Base-by-base conservation (phyloP, 306 rosid genomes). In the Vicia sativa region DNA sequence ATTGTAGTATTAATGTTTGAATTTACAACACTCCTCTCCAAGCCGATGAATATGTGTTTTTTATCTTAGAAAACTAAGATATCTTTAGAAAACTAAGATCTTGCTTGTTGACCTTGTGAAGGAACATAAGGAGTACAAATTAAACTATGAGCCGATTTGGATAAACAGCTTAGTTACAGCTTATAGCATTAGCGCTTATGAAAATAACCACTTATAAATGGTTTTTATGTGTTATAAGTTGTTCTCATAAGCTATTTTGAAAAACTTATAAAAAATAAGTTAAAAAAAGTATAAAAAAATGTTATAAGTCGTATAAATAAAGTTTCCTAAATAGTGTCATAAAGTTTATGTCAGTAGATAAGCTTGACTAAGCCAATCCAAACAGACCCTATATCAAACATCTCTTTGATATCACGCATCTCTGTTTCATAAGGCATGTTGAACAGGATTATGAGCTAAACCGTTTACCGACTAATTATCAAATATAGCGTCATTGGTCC, bases 41-140 rank as follows among this genome's bases (percentile, higher is more conserved):
- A 16, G 13, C 59, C 34, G 59, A 11, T 23, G 59, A 23, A 0
- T 6, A 11, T 8, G 16, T 53, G 12, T 25, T 23, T 9, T 53
- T 25, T 23, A 53, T 11, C 59, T 19, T 52, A 29, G 3, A 52
- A 52, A 55, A 55, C 61, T 55, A 55, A 55, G 38, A 55, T 12
- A 55, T 12, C 16, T n/a, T 19, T 52, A 29, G 3, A 52, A 52
- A 55, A 55, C 61, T 55, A 55, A 55, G 38, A 55, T 12, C 25
- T 12, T 4, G 5, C 38, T 12, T 25, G 37, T 28, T 26, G 61
- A 26, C 61, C 61, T 12, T 13, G 38, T 55, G 19, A 55, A 55
- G 38, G 61, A 26, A 55, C 61, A 53, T 23, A 53, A 6, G 11
- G 9, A 12, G 18, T 55, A 26, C 19, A 26, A 13, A 28, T 55